Conservation (phyloP, 768 basidiomycete genomes). For the Gymnopilus dilepis region DNA sequence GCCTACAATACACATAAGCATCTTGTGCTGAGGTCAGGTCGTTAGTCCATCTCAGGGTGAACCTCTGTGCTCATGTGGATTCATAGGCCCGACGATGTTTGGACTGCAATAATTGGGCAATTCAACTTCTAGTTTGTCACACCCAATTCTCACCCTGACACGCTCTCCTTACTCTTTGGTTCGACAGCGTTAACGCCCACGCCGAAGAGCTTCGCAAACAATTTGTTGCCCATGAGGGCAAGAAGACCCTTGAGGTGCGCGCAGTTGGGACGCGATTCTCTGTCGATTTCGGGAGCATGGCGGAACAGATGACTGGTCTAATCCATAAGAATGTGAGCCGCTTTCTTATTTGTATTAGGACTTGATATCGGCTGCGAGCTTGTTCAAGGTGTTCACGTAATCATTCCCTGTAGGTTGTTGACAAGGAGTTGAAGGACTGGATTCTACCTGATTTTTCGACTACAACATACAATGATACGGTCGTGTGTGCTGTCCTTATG, state of each 20-base stretch:
- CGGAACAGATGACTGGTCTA: constrained; percentile 27
- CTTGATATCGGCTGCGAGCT: too few relatives aligned
- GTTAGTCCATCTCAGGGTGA: too few relatives aligned
- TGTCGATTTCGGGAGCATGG: constrained; percentile 39
- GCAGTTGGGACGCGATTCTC: constrained; percentile 18
- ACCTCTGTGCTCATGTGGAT: too few relatives aligned
- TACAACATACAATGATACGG: constrained; percentile 20
- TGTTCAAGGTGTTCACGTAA: constrained; percentile 18
- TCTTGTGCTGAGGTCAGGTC: too few relatives aligned
- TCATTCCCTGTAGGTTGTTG: constrained; percentile 22
- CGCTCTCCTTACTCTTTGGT: too few relatives aligned
- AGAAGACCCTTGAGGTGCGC: constrained; percentile 34
- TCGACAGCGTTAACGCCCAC: constrained; percentile 24
- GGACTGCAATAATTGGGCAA: constrained; percentile 42
- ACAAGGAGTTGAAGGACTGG: constrained; percentile 23
- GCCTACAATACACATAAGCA: constrained; percentile 25
- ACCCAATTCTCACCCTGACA: too few relatives aligned
- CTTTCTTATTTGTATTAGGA: too few relatives aligned
- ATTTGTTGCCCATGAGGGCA: constrained; percentile 41
- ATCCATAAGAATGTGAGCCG: constrained; percentile 30
- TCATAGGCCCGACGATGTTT: constrained; percentile 33
- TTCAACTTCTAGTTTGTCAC: constrained; percentile 33
- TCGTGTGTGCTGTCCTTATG: constrained; percentile 23
- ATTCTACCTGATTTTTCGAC: constrained; percentile 24
- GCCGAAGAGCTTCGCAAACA: constrained; percentile 35